Conservation (phyloP, 257 asterid species). For the Lycium barbarum region DNA sequence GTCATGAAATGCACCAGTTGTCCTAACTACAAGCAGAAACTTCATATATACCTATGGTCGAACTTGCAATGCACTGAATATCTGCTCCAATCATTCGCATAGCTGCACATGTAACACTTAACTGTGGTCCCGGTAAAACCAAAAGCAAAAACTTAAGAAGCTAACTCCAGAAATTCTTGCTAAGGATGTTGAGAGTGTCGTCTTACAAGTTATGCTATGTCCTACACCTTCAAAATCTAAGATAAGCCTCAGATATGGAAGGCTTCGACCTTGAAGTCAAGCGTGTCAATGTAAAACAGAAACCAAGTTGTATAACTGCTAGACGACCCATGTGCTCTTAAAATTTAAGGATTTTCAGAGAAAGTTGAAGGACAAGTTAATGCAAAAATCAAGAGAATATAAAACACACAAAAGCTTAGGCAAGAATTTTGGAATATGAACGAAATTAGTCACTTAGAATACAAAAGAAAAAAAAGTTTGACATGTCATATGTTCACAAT, state of each 20-base stretch:
- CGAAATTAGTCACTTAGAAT: conserved; percentile 35
- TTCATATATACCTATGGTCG: neutral
- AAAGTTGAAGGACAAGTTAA: neutral
- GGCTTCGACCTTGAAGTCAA: neutral
- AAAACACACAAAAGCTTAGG: neutral
- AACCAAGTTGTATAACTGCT: neutral
- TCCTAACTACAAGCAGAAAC: neutral
- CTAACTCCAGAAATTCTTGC: neutral
- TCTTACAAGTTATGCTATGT: conserved; percentile 12
- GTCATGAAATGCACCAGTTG: neutral
- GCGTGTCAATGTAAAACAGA: neutral
- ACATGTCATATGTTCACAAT: conserved; percentile 38
- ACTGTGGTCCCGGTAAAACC: conserved; percentile 14
- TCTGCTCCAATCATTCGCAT: neutral
- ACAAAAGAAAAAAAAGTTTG: conserved; percentile 30
- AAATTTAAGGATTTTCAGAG: neutral
- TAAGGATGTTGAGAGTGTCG: neutral
- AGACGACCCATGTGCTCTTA: neutral
- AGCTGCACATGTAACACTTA: neutral
- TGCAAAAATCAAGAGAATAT: neutral
- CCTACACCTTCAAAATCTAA: neutral
- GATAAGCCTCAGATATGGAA: neutral
- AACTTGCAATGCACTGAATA: neutral
- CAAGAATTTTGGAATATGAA: conserved; percentile 36
- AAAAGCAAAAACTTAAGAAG: conserved; percentile 19